Conservation (phyloP, 495 filamentous ascomycete species). For the Daldinia childiae region DNA sequence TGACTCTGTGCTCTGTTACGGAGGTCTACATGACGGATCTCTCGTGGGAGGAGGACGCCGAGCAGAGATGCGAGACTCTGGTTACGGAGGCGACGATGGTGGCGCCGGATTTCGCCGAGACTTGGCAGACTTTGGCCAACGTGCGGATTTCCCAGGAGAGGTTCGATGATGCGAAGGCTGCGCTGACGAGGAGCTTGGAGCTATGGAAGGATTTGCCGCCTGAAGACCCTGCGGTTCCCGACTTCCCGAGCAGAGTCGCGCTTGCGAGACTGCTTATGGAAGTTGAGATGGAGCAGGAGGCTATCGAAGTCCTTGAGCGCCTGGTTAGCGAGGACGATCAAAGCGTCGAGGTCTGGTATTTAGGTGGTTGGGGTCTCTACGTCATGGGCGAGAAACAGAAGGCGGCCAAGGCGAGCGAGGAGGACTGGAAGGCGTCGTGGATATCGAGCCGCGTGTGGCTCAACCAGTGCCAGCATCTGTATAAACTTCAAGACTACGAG, state of each 20-base stretch:
- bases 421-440: slow-evolving; percentile 60
- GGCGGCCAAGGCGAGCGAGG: slow-evolving; percentile 48
- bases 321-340: slow-evolving; percentile 88
- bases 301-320: slow-evolving; percentile 83
- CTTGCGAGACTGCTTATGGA: slow-evolving; percentile 89
- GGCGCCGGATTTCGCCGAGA: slow-evolving; percentile 77
- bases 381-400: slow-evolving; percentile 76
- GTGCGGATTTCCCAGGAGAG: slow-evolving; percentile 88
- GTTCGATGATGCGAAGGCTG: slow-evolving; percentile 78
- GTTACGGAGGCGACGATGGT: slow-evolving; percentile 86
- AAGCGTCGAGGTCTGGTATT: slow-evolving; percentile 95
- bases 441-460: slow-evolving; percentile 70
- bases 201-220: slow-evolving; percentile 81
- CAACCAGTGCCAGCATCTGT: slow-evolving; percentile 67
- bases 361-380: slow-evolving; percentile 91
- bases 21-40: slow-evolving; percentile 99
- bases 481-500: slow-evolving; percentile 71
- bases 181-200: slow-evolving; percentile 76
- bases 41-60: slow-evolving; percentile 88
- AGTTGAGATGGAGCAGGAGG: slow-evolving; percentile 82
- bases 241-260: slow-evolving; percentile 84
- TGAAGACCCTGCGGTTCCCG: slow-evolving; percentile 72
- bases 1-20: slow-evolving; percentile 85
- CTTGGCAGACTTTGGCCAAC: slow-evolving; percentile 91
- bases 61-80: slow-evolving; percentile 81